Base-by-base conservation (phyloP, 495 filamentous ascomycete genomes). In the Talaromyces adpressus region DNA sequence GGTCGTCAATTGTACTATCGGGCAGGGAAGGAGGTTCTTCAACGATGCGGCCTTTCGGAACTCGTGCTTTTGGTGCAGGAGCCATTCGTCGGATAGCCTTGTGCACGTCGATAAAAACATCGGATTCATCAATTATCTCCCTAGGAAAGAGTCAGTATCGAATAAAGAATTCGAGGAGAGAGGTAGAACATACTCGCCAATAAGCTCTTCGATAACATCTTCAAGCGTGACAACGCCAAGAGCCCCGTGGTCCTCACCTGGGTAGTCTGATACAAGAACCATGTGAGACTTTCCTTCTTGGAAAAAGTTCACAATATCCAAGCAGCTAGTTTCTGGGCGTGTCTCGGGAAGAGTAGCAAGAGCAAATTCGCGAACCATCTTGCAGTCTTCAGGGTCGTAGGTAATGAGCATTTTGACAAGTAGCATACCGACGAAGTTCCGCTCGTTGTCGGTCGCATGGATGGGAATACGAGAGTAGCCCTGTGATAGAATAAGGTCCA, bases 221-320 rank as follows among this genome's bases (percentile, higher is more conserved):
- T 98, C 94, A 3, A 98, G 77, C 0, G 94, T 98, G 11, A 98
- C 90, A 1, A 98, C 94, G 23, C 94, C 94, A 16, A 97, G 77
- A 1, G 93, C 91, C 41, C 94, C 94, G 64, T 89, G 85, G 69
- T 95, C 87, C 65, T 95, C 89, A 12, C 94, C 92, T 2, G 94
- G 94, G 63, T 81, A 87, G 67, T 96, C 90, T 6, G 92, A 96
- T 9, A 97, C 93, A 27, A 98, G 81, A 9, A 98, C 93, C 95
- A 98, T 98, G 74, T 98, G 94, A 9, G 92, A 96, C 72, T 98
- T 98, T 59, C 94, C 94, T 76, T 98, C 93, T 72, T 98, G 94
- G 78, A 98, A 98, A 77, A 96, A 98, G 77, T 98, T 98, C 72
- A 98, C 89, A 66, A 98, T 98, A 71, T 98, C 94, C 49, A 98